Evolutionary conservation across 2,329 filamentous ascomycete species (phyloP), one percentile per base, ranked within the genome.

Genomic region (Chalara sp.): DNA sequence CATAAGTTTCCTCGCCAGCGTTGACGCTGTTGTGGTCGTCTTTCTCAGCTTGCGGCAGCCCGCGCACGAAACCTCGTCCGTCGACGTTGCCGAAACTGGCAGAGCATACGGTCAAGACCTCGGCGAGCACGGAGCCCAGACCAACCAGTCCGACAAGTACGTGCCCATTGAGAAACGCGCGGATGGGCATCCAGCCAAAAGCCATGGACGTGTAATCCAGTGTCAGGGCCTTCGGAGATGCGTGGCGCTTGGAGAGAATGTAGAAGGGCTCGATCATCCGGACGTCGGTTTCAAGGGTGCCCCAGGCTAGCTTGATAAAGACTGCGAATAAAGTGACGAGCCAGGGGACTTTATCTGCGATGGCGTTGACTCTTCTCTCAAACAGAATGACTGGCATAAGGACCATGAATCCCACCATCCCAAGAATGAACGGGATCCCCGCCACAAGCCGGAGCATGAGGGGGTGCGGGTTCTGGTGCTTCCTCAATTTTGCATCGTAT

Each of bases 201-300:
- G 86, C 83, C 59, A 86, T 78, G 31, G 83, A 83, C 0, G 83
- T 86, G 65, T 89, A 89, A 66, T 89, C 86, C 7, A 89, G 76
- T 0, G 81, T 83, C 6, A 89, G 74, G 2, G 80, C 84, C 56
- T 75, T 79, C 6, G 84, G 72, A 1, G 81, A 78, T 4, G 85
- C 84, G 56, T 85, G 79, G 4, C 86, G 77, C 48, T 73, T 73
- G 11, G 80, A 84, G 2, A 89, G 76, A 53, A 87, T 79, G 63
- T 84, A 87, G 62, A 86, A 89, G 2, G 86, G 86, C 65, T 89
- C 84, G 66, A 88, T 80, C 75, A 88, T 83, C 41, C 85, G 81
- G 44, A 88, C 75, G 30, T 82, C 78, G 50, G 79, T 83, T 61
- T 89, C 86, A 54, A 89, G 72, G 3, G 80, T 78, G 53, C 77